Base-by-base conservation (phyloP, 257 asterid species). In the Solanum lignicaule region DNA sequence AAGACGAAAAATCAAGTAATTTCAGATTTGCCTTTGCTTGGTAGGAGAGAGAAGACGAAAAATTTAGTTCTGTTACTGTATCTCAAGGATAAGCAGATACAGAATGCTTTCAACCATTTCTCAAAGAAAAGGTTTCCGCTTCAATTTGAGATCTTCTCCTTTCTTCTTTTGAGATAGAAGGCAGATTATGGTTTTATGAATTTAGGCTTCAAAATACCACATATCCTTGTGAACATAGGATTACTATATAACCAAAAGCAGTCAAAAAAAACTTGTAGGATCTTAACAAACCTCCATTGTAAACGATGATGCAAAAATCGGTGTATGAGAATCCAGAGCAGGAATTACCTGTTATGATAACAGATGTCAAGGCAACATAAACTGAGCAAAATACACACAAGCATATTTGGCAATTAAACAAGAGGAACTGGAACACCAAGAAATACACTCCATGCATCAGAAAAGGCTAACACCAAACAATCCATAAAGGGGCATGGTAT, bases 241-340 rank as follows among this genome's bases (percentile, higher is more conserved):
- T 29, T 48, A 31, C 43, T 5, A 31, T 84, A 68, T 60, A 84
- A 82, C 32, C 33, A 83, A 68, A 68, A 62, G 87, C 85, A 75
- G 29, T 75, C 66, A 87, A 89, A 79, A 79, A 55, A 21, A 38
- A 48, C 29, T 82, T 35, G 33, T 39, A 14, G 72, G 85, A 86
- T 58, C 73, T 32, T 21, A 72, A 87, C 98, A 85, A 87, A 97
- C 99, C 99, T 97, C 98, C 98, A 97, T 93, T 3, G 99, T 96
- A 93, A 96, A 97, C 87, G 99, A 97, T 4, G 99, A 96, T 75
- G 99, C 96, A 90, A 93, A 97, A 90, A 97, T 95, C 72, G 99
- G 99, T 29, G 99, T 97, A 69, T 90, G 93, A 35, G 98, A 62
- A 94, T 97, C 99, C 92, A 97, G 89, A 86, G 99, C 98, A 69